Percentiles rank a stretch among this genome's conserved stretches.
phyloP scores from a whole-genome alignment of 2,329 filamentous ascomycete species.

The Hawksworthiomyces lignivorus region DNA sequence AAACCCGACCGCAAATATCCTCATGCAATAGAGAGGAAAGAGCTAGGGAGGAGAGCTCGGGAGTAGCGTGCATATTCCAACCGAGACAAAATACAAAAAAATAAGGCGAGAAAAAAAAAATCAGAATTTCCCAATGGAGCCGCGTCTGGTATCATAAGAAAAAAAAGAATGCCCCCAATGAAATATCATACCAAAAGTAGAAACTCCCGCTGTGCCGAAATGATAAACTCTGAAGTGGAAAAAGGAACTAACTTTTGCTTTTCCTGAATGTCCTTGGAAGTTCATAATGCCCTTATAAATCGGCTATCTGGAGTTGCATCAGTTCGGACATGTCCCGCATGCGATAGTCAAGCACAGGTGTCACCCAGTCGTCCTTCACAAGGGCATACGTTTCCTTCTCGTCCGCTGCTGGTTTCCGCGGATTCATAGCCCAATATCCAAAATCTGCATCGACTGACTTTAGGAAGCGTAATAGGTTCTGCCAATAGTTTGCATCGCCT shows the following conservation, averaged over 20 bases:
- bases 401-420: slow-evolving; percentile 52
- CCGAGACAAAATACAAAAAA: no score
- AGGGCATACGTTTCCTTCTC: slow-evolving; percentile 53
- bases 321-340: slow-evolving; percentile 54
- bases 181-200: background rate
- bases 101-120: background rate
- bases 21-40: no score
- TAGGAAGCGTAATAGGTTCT: slow-evolving; percentile 52
- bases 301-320: slow-evolving; percentile 7
- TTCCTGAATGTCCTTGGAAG: no score
- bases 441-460: slow-evolving; percentile 54
- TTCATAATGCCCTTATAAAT: slow-evolving; percentile 6
- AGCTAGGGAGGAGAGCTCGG: no score
- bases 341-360: slow-evolving; percentile 53
- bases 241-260: no score
- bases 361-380: slow-evolving; percentile 56
- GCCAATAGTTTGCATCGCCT: slow-evolving; percentile 59
- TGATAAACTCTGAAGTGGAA: no score
- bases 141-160: slow-evolving; percentile 9
- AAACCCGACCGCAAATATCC: no score
- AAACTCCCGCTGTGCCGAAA: no score
- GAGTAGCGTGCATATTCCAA: no score
- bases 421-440: slow-evolving; percentile 65
- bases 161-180: background rate
- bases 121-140: no score